These are phyloP conservation scores for Thymus mandschuricus DNA, from an alignment of 257 asterid species.

Conservation along the genomic window DNA sequence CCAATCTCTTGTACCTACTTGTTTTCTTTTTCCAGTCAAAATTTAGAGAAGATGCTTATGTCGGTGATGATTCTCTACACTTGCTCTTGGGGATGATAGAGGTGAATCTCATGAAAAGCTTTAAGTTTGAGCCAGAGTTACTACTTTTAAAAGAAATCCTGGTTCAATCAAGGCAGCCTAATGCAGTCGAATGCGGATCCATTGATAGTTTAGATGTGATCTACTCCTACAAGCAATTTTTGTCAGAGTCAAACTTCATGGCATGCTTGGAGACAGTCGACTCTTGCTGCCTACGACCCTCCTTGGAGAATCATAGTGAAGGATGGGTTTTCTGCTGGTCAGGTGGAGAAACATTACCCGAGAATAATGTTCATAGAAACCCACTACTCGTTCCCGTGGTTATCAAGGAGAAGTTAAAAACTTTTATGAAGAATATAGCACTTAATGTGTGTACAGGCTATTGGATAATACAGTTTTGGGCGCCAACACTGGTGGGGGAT, in stretches of 20 bases:
- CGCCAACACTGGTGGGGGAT: background rate
- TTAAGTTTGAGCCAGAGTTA: too few species aligned
- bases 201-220: background rate
- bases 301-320: too few species aligned
- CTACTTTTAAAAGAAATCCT: too few species aligned
- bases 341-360: background rate
- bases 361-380: too few species aligned
- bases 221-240: background rate
- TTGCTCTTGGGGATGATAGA: background rate
- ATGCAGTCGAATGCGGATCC: background rate
- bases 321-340: background rate
- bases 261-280: background rate
- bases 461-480: constrained; percentile 14
- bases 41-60: too few species aligned
- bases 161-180: background rate
- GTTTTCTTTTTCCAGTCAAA: background rate
- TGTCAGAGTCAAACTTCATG: background rate
- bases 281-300: background rate
- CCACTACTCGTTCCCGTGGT: too few species aligned
- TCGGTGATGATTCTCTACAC: background rate
- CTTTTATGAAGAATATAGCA: background rate
- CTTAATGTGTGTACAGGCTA: background rate
- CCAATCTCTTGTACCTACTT: background rate
- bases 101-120: background rate
- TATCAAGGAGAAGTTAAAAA: too few species aligned